phyloP scores from a whole-genome alignment of 139 green algal genomes.

The Pycnococcus provasolii region DNA sequence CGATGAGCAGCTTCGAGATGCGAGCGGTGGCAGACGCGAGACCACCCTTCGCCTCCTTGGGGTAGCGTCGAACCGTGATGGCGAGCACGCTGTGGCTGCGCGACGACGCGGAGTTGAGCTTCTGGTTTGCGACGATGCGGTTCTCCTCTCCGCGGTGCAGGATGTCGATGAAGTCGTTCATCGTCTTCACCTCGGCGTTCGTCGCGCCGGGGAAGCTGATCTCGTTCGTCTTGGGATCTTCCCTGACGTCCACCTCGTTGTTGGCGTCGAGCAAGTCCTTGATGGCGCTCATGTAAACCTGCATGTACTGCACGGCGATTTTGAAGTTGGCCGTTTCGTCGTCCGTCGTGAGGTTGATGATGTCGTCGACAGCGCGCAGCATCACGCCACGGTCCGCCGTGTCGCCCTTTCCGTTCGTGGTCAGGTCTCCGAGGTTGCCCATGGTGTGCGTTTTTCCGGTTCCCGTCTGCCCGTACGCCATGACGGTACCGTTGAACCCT shows the following conservation, averaged over 20 bases:
- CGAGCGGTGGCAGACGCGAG: not conserved
- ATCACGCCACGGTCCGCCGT: not conserved
- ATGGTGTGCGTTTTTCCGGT: constrained; percentile 18
- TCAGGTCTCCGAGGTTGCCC: constrained; percentile 9
- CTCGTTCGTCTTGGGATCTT: constrained; percentile 4
- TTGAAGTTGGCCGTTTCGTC: not conserved
- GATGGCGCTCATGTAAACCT: constrained; percentile 10
- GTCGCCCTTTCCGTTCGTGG: not conserved
- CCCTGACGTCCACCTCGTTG: constrained; percentile 2
- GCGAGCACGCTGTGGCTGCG: constrained; percentile 8
- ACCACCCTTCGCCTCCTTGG: not conserved
- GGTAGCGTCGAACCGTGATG: not conserved
- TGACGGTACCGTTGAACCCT: constrained; percentile 18
- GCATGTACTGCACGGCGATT: constrained; percentile 9
- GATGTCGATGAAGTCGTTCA: constrained; percentile 8
- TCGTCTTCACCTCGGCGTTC: constrained; percentile 1
- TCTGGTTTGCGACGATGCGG: constrained; percentile 12
- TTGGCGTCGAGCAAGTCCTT: not conserved
- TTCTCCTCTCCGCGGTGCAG: constrained; percentile 10
- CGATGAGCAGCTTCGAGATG: constrained; percentile 20
- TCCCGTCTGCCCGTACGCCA: constrained; percentile 19
- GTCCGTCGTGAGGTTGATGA: constrained; percentile 9
- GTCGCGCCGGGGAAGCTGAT: constrained; percentile 1
- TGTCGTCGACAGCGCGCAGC: constrained; percentile 10
- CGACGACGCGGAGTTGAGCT: constrained; percentile 14